Evolutionary conservation across 2,329 filamentous ascomycete species (phyloP).

Genomic region (Clonostachys rhizophaga): DNA sequence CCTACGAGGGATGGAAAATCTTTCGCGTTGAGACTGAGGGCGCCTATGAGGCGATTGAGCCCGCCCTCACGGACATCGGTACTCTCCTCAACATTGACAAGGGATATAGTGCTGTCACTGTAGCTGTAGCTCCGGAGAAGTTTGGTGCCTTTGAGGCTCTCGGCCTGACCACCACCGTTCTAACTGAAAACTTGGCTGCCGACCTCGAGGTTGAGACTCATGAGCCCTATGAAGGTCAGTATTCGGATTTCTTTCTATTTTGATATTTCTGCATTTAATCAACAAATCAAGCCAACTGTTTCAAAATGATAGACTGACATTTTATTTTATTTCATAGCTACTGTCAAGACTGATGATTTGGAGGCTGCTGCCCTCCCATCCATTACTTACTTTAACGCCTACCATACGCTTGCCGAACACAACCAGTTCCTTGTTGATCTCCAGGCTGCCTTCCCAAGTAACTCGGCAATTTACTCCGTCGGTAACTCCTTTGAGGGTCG

Average conservation of each 20-base stretch:
- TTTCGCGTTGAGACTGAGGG: slow-evolving; percentile 39
- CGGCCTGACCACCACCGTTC: slow-evolving; percentile 21
- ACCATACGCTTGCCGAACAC: slow-evolving; percentile 46
- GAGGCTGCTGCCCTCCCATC: slow-evolving; percentile 2
- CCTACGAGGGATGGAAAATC: slow-evolving; percentile 27
- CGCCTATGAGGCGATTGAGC: slow-evolving; percentile 22
- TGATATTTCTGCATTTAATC: too few relatives aligned
- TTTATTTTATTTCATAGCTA: background rate
- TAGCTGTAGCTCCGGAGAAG: slow-evolving; percentile 29
- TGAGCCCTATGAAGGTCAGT: background rate
- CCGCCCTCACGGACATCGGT: slow-evolving; percentile 22
- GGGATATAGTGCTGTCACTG: slow-evolving; percentile 9
- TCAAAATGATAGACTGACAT: too few relatives aligned
- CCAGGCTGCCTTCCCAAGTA: slow-evolving; percentile 30
- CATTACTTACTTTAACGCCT: slow-evolving; percentile 40
- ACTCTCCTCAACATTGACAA: slow-evolving; percentile 19
- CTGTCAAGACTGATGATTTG: background rate
- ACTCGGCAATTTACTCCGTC: slow-evolving; percentile 38
- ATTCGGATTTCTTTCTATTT: too few relatives aligned
- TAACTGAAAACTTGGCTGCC: slow-evolving; percentile 32
- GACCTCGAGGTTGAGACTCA: slow-evolving; percentile 21
- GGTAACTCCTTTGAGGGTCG: slow-evolving; percentile 39
- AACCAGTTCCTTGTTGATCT: slow-evolving; percentile 36
- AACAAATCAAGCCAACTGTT: too few relatives aligned
- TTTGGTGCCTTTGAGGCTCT: slow-evolving; percentile 23